phyloP scores from a whole-genome alignment of 2,329 filamentous ascomycete species.

The Cercospora canescens region DNA sequence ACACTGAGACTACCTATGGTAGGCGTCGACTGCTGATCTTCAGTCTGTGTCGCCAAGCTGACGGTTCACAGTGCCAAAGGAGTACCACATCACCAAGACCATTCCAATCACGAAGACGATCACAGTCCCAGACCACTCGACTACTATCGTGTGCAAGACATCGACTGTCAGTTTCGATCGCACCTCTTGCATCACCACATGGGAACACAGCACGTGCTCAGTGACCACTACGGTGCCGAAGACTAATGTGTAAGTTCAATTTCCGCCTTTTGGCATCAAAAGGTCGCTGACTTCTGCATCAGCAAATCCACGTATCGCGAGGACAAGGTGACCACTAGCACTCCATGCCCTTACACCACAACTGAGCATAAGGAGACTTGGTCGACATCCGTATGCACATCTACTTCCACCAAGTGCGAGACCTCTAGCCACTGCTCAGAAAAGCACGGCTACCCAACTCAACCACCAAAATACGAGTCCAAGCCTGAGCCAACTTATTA shows the following conservation, averaged over 20 bases:
- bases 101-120: constrained; percentile 16
- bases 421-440: constrained; percentile 3
- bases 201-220: constrained; percentile 12
- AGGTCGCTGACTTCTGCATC: background rate
- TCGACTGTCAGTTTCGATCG: constrained; percentile 14
- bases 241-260: constrained; percentile 9
- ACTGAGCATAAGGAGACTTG: constrained; percentile 2
- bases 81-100: constrained; percentile 20
- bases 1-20: constrained; percentile 13
- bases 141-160: constrained; percentile 19
- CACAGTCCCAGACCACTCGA: constrained; percentile 19
- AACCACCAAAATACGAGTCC: background rate
- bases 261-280: background rate
- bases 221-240: constrained; percentile 8
- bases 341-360: constrained; percentile 16
- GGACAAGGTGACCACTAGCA: constrained; percentile 14
- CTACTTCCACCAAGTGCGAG: constrained; percentile 16
- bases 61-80: background rate
- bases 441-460: constrained; percentile 14
- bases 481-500: constrained; percentile 9
- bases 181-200: constrained; percentile 13
- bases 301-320: constrained; percentile 7
- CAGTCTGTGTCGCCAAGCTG: background rate
- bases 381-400: constrained; percentile 19
- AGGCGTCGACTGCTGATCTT: background rate